phyloP scores from a whole-genome alignment of 805 yeast genomes.

The Kuraishia floccosa region DNA sequence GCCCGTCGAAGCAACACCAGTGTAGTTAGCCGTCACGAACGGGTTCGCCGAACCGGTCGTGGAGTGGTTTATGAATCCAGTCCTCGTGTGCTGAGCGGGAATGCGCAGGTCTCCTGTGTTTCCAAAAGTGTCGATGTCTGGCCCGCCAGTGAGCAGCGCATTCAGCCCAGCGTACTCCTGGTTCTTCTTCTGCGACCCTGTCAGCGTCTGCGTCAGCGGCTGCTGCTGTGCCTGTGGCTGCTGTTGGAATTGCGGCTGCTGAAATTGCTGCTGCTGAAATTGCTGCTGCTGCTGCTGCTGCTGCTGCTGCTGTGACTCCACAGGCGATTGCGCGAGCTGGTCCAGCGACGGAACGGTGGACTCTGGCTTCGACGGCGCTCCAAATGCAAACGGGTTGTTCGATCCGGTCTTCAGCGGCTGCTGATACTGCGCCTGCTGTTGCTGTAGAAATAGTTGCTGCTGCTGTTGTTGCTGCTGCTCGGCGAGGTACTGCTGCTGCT shows the following conservation, averaged over 20 bases:
- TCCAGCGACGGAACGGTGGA: no score
- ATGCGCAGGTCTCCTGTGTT: constrained; percentile 75
- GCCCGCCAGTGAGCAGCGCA: constrained; percentile 69
- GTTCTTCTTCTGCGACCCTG: constrained; percentile 39
- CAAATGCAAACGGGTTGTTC: constrained; percentile 24
- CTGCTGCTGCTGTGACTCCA: no score
- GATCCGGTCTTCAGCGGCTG: constrained; percentile 25
- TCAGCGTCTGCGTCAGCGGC: constrained; percentile 31
- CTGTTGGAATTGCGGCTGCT: constrained; percentile 11
- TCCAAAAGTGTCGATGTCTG: constrained; percentile 91
- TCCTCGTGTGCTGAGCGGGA: constrained; percentile 86
- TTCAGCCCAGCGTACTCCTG: constrained; percentile 64
- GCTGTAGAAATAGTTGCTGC: constrained; percentile 8
- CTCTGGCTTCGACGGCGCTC: constrained; percentile 20
- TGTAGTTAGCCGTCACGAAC: constrained; percentile 56
- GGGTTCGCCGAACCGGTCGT: constrained; percentile 71
- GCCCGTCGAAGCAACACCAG: constrained; percentile 55
- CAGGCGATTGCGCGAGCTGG: no score
- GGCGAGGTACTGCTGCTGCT: constrained; percentile 10
- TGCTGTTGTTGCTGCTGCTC: constrained; percentile 13
- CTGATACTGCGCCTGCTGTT: constrained; percentile 18
- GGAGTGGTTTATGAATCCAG: constrained; percentile 75
- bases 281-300: constrained; percentile 5
- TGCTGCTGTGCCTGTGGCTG: constrained; percentile 22
- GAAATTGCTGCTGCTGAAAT: constrained; percentile 14